Evolutionary conservation across 106 monocot species (phyloP).

Genomic region (Triglochin maritima): DNA sequence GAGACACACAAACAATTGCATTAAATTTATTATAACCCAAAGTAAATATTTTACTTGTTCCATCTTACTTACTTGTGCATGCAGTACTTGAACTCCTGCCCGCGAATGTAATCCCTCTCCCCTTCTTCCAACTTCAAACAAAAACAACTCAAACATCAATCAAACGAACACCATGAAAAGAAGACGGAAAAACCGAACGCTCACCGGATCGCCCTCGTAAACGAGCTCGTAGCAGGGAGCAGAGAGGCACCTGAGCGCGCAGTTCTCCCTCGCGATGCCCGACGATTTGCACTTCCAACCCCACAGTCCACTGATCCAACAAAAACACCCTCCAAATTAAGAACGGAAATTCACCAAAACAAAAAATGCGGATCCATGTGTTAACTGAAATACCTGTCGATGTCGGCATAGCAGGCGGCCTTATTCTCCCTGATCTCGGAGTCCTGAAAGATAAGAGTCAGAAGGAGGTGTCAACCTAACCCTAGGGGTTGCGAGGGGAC

Average conservation of each 20-base stretch:
- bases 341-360: neutral
- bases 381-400: slow-evolving; percentile 80
- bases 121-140: slow-evolving; percentile 70
- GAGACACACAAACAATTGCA: too few species aligned
- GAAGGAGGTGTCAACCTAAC: too few species aligned
- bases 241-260: slow-evolving; percentile 77
- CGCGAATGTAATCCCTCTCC: slow-evolving; percentile 53
- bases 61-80: slow-evolving; percentile 88
- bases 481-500: too few species aligned
- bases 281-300: slow-evolving; percentile 69
- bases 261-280: slow-evolving; percentile 73
- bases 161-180: neutral
- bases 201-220: slow-evolving; percentile 80
- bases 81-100: slow-evolving; percentile 81
- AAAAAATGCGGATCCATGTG: neutral
- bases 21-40: too few species aligned
- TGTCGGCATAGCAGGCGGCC: slow-evolving; percentile 71
- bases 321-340: neutral
- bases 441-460: slow-evolving; percentile 37
- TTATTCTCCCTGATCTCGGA: slow-evolving; percentile 74
- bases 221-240: slow-evolving; percentile 57
- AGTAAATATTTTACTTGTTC: too few species aligned
- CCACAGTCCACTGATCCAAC: slow-evolving; percentile 69
- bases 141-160: neutral
- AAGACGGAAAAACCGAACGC: neutral